These are phyloP conservation scores for Tricholomella constricta DNA, from an alignment of 768 basidiomycete genomes.

Conservation along the genomic window DNA sequence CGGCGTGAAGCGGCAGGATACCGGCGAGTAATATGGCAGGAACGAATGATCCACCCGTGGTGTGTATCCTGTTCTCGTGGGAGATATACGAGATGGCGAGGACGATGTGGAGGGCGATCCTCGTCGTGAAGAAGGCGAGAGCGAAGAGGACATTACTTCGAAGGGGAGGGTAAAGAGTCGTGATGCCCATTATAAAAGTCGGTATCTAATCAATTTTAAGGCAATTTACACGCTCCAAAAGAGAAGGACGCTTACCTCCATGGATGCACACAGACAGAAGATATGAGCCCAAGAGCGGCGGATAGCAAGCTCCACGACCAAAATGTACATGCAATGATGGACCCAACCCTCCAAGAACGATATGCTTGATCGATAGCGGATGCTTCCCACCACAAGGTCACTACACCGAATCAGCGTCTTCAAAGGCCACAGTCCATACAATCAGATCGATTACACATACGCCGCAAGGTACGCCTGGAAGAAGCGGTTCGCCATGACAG, in stretches of 20 bases:
- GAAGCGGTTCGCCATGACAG: slow-evolving; percentile 12
- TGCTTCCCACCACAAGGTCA: slow-evolving; percentile 46
- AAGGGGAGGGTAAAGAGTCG: slow-evolving; percentile 42
- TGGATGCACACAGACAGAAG: slow-evolving; percentile 45
- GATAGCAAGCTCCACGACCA: slow-evolving; percentile 33
- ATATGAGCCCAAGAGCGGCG: slow-evolving; percentile 38
- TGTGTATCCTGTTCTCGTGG: slow-evolving; percentile 26
- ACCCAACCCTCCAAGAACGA: slow-evolving; percentile 18
- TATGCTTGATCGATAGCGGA: slow-evolving; percentile 45
- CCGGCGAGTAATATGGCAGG: slow-evolving; percentile 41
- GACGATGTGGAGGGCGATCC: slow-evolving; percentile 48
- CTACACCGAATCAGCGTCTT: slow-evolving; percentile 27
- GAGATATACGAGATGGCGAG: slow-evolving; percentile 34
- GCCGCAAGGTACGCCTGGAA: slow-evolving; percentile 21
- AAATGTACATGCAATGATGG: slow-evolving; percentile 14
- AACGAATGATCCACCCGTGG: slow-evolving; percentile 34
- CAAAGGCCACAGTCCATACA: not conserved
- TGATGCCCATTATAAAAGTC: slow-evolving; percentile 52
- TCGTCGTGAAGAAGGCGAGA: slow-evolving; percentile 49
- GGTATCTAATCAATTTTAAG: slow-evolving; percentile 48
- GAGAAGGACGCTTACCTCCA: slow-evolving; percentile 43
- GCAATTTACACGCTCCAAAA: slow-evolving; percentile 39
- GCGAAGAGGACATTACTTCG: slow-evolving; percentile 55
- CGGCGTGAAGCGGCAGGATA: slow-evolving; percentile 51
- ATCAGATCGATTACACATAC: slow-evolving; percentile 7